Evolutionary conservation across 2,329 filamentous ascomycete genomes (phyloP).

Genomic region (Cladosporium oxysporum): DNA sequence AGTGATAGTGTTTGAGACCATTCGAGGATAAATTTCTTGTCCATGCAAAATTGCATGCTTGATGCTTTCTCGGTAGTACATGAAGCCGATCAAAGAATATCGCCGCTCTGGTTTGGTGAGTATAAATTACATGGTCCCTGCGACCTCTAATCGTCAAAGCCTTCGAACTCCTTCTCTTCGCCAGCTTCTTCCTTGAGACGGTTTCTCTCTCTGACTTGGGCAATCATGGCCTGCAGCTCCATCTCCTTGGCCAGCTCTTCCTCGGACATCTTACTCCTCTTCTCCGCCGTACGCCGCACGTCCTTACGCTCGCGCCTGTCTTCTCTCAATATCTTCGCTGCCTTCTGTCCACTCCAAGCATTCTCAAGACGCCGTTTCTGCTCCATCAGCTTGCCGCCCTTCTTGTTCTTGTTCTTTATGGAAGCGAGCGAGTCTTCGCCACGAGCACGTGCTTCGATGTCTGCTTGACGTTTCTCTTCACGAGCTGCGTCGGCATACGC

Average conservation of each 20-base stretch:
- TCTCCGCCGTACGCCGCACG: conserved; percentile 17
- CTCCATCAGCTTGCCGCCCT: conserved; percentile 35
- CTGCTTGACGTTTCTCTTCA: conserved; percentile 45
- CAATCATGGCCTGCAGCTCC: conserved; percentile 22
- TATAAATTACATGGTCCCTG: neutral
- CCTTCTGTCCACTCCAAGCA: conserved; percentile 37
- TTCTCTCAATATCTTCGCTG: conserved; percentile 21
- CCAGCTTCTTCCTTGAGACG: conserved; percentile 17
- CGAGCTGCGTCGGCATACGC: conserved; percentile 49
- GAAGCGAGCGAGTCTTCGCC: conserved; percentile 25
- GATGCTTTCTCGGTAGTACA: neutral
- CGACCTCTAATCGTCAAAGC: conserved; percentile 12
- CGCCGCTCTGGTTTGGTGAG: neutral
- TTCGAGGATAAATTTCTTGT: neutral
- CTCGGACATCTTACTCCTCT: conserved; percentile 26
- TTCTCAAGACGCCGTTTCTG: conserved; percentile 35
- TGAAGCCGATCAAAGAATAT: neutral
- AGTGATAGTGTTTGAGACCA: neutral
- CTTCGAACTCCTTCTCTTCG: conserved; percentile 21
- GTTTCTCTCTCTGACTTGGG: conserved; percentile 20
- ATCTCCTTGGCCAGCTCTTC: conserved; percentile 25
- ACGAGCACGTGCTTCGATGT: conserved; percentile 33
- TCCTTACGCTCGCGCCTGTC: conserved; percentile 22
- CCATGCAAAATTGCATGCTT: neutral
- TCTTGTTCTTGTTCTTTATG: conserved; percentile 24